Evolutionary conservation across 208 protist species (phyloP), one percentile per base, ranked within the genome.

Genomic region (Acanthamoeba lenticulata): DNA sequence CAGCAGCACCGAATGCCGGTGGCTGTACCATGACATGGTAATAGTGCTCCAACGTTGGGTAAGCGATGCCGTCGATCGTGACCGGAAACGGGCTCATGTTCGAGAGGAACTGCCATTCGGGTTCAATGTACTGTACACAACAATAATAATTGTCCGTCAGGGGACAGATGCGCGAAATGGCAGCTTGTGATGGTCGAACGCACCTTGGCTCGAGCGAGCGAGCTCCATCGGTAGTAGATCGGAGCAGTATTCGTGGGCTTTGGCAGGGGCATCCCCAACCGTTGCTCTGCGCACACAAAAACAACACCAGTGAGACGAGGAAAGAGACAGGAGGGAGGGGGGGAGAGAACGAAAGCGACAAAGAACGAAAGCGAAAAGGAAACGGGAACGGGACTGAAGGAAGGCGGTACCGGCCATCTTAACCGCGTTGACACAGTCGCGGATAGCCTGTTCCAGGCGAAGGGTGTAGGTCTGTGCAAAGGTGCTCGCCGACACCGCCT

Each of bases 201-300:
- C n/a, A 86, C 77, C 77, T 91, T 91, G 29, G 85, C 85, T 13
- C 85, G 49, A 29, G 85, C 85, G 6, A 91, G 55, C 4, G 85
- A 91, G 36, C 85, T 91, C 85, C 85, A 91, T 65, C 85, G 85
- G 40, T 91, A 91, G 40, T 91, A 91, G 60, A 91, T 91, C 9
- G 85, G 49, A 0, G 15, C 55, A 44, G 32, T 74, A 11, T 1
- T 24, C 55, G 83, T 11, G 13, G 9, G 9, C 1, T 83, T 27
- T 4, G 45, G 1, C 21, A 91, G 2, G 17, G 49, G 55, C 55
- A 40, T 24, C 1, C 85, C 52, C 2, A 69, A 4, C 47, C 52
- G 5, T 42, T 62, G 44, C 21, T 89, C 81, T 89, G 81, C 34
- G 7, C 2, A 52, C 5, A 4, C 27, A 7, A 13, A 36, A 17